Percentiles rank a stretch among this genome's conserved stretches.
phyloP scores from a whole-genome alignment of 352 stramenopile genomes.

The Aphanomyces invadans region DNA sequence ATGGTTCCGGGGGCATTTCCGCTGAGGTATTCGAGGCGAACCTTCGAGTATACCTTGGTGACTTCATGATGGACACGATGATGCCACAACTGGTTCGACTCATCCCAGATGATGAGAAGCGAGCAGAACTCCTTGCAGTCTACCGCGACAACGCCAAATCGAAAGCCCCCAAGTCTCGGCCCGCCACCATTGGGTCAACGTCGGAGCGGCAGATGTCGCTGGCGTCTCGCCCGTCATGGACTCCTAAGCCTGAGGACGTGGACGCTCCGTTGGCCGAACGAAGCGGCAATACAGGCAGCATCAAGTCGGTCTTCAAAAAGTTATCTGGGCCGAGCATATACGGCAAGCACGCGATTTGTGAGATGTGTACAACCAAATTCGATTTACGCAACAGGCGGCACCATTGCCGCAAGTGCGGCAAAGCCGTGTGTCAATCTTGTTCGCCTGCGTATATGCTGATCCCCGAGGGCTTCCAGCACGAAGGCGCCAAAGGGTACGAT shows the following conservation, averaged over 20 bases:
- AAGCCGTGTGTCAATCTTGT: constrained; percentile 57
- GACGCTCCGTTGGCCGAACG: background rate
- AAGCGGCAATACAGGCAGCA: background rate
- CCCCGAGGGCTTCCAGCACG: constrained; percentile 50
- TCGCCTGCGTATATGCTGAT: constrained; percentile 69
- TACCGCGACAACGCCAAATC: background rate
- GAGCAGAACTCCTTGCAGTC: constrained; percentile 57
- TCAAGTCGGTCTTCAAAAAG: background rate
- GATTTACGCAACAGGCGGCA: constrained; percentile 69
- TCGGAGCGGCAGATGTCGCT: background rate
- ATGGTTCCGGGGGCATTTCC: constrained; percentile 52
- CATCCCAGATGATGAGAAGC: constrained; percentile 69
- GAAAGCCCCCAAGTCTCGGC: background rate
- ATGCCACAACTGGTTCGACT: constrained; percentile 64
- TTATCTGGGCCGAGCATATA: constrained; percentile 34
- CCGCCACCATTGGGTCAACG: background rate
- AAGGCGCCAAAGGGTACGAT: constrained; percentile 56
- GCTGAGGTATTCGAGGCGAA: constrained; percentile 54
- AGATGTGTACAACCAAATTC: constrained; percentile 70
- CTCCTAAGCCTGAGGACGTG: background rate
- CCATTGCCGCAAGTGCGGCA: constrained; percentile 65
- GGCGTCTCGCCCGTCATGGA: background rate
- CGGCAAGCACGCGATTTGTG: constrained; percentile 51
- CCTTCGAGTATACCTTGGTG: constrained; percentile 54
- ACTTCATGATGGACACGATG: constrained; percentile 74